Evolutionary conservation across 257 asterid species (phyloP).

Genomic region (Petunia secreta): DNA sequence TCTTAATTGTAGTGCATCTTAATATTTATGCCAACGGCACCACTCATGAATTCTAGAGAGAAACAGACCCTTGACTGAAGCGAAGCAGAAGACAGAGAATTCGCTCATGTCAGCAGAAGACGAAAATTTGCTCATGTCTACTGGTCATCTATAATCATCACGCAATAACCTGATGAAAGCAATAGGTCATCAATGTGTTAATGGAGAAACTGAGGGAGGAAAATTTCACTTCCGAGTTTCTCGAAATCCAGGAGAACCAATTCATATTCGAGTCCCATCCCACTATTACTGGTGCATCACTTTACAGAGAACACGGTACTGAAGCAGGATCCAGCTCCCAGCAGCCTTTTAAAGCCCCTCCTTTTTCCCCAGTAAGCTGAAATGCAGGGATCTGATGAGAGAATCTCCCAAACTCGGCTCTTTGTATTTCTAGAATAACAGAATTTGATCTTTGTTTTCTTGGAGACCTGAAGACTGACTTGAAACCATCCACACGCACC

Average conservation of each 20-base stretch:
- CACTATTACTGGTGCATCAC: slow-evolving; percentile 23
- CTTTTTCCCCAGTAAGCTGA: slow-evolving; percentile 29
- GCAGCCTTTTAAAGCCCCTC: slow-evolving; percentile 32
- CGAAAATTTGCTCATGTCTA: slow-evolving; percentile 17
- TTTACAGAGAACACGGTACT: slow-evolving; percentile 22
- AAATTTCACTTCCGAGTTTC: neutral
- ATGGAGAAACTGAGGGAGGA: neutral
- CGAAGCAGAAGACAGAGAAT: neutral
- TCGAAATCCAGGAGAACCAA: slow-evolving; percentile 9
- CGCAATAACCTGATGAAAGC: slow-evolving; percentile 6
- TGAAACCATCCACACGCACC: slow-evolving; percentile 27
- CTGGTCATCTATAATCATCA: neutral
- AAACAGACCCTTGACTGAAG: neutral
- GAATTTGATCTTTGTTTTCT: slow-evolving; percentile 21
- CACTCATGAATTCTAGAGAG: neutral
- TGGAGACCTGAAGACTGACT: slow-evolving; percentile 34
- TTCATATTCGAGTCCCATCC: slow-evolving; percentile 1
- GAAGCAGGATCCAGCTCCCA: slow-evolving; percentile 46
- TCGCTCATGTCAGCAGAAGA: no score
- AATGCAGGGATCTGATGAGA: slow-evolving; percentile 43
- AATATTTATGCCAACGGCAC: neutral
- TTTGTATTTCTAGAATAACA: slow-evolving; percentile 25
- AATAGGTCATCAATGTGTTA: neutral
- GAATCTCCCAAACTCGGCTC: slow-evolving; percentile 33
- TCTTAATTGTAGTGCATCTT: neutral